phyloP scores from a whole-genome alignment of 805 yeast genomes.

The Limtongozyma cylindracea region DNA sequence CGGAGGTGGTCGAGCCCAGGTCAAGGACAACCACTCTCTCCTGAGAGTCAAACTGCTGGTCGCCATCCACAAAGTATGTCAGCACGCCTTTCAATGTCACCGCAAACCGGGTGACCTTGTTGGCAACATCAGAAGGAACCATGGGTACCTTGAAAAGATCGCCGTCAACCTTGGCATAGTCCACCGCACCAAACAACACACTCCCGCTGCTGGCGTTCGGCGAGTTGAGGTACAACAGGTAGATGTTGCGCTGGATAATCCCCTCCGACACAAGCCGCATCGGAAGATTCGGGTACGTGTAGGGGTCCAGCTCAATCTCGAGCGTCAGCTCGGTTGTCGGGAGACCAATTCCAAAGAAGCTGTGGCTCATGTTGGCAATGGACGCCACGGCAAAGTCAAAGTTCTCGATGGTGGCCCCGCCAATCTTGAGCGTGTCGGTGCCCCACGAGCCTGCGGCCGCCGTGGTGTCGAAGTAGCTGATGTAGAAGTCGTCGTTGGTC shows the following conservation, averaged over 20 bases:
- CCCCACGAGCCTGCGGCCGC: too few species aligned
- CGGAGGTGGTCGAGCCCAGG: too few species aligned
- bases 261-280: conserved; percentile 30
- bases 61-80: too few species aligned
- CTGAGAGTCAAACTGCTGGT: too few species aligned
- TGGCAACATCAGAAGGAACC: too few species aligned
- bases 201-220: conserved; percentile 8
- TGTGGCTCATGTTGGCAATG: conserved; percentile 31
- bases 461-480: too few species aligned
- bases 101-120: too few species aligned
- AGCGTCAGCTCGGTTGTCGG: conserved; percentile 13
- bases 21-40: too few species aligned
- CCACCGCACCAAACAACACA: conserved; percentile 16
- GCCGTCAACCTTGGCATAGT: conserved; percentile 11
- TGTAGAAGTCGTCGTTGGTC: too few species aligned
- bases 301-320: conserved; percentile 2
- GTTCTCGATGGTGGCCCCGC: conserved; percentile 17
- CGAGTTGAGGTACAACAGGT: conserved; percentile 34
- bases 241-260: conserved; percentile 23
- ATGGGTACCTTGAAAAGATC: conserved; percentile 13
- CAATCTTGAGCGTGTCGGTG: conserved; percentile 27
- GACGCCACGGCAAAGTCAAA: conserved; percentile 58
- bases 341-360: conserved; percentile 57
- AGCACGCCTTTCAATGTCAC: too few species aligned
- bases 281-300: conserved; percentile 43